These are phyloP conservation scores for Neofusicoccum kwambonambiense DNA, from an alignment of 2,329 filamentous ascomycete species.

Conservation along the genomic window DNA sequence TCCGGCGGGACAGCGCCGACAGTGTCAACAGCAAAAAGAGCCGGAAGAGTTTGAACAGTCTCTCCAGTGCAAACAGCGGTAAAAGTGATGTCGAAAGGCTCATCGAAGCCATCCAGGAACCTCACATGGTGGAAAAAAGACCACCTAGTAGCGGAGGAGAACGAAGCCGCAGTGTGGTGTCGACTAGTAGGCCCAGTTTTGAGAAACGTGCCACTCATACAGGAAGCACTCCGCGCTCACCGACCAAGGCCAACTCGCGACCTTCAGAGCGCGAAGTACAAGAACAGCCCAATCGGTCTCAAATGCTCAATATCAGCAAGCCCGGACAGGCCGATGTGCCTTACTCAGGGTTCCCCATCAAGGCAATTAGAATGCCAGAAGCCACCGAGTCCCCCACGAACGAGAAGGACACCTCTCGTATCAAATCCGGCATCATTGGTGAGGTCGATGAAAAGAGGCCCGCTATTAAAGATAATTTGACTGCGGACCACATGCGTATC, in stretches of 20 bases:
- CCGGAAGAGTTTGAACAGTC: conserved; percentile 44
- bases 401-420: not conserved
- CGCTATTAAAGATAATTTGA: conserved; percentile 17
- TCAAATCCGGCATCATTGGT: conserved; percentile 29
- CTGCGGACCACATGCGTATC: conserved; percentile 56
- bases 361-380: conserved; percentile 49
- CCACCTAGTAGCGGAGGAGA: conserved; percentile 19
- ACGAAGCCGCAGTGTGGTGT: not conserved
- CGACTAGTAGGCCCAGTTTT: not conserved
- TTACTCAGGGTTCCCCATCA: conserved; percentile 44
- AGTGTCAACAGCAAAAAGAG: conserved; percentile 55
- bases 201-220: conserved; percentile 1
- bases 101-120: conserved; percentile 69
- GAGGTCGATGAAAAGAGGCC: conserved; percentile 27
- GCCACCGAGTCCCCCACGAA: conserved; percentile 26
- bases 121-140: conserved; percentile 38
- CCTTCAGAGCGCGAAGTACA: not conserved
- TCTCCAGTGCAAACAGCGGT: conserved; percentile 40
- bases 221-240: not conserved
- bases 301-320: conserved; percentile 25
- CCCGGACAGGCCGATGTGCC: conserved; percentile 17
- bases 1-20: conserved; percentile 38
- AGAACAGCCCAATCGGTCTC: conserved; percentile 38
- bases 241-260: not conserved
- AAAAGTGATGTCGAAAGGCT: conserved; percentile 67